Evolutionary conservation across 441 rosid genomes (phyloP).

Genomic region (Mallotus repandus): DNA sequence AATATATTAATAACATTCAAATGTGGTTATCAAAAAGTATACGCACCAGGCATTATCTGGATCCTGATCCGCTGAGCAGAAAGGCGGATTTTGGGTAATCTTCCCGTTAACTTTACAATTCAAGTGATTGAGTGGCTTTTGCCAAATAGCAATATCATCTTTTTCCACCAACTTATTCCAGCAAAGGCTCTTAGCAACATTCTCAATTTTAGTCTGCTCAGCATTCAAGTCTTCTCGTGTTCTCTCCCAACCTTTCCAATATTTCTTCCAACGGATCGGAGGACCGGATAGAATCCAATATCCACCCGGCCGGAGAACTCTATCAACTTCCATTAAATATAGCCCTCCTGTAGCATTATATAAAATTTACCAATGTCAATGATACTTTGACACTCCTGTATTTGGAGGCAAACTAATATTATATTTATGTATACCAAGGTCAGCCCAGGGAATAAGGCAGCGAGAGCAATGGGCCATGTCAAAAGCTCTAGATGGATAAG

Average conservation of each 20-base stretch:
- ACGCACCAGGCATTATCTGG: conserved; percentile 62
- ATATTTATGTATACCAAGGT: conserved; percentile 44
- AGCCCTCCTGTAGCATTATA: conserved; percentile 45
- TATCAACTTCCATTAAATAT: conserved; percentile 76
- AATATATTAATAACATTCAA: too few species aligned
- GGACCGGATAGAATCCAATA: conserved; percentile 91
- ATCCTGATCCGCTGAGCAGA: conserved; percentile 44
- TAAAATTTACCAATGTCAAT: too few species aligned
- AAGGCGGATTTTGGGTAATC: conserved; percentile 29
- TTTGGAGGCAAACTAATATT: too few species aligned
- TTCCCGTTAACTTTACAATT: conserved; percentile 40
- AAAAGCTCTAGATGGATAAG: conserved; percentile 79
- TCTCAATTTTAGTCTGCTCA: conserved; percentile 65
- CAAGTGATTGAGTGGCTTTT: conserved; percentile 61
- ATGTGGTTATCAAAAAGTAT: not conserved
- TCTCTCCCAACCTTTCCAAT: conserved; percentile 79
- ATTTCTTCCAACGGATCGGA: conserved; percentile 61
- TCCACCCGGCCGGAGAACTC: conserved; percentile 84
- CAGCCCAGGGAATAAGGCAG: conserved; percentile 87
- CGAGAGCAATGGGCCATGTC: conserved; percentile 98
- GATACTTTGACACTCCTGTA: too few species aligned
- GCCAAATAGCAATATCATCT: conserved; percentile 82
- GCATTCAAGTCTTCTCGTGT: conserved; percentile 57
- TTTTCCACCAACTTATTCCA: conserved; percentile 65
- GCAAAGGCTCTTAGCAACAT: conserved; percentile 60